Conservation (phyloP, 1,284 basidiomycete genomes). For the Cutaneotrichosporon arboriforme region DNA sequence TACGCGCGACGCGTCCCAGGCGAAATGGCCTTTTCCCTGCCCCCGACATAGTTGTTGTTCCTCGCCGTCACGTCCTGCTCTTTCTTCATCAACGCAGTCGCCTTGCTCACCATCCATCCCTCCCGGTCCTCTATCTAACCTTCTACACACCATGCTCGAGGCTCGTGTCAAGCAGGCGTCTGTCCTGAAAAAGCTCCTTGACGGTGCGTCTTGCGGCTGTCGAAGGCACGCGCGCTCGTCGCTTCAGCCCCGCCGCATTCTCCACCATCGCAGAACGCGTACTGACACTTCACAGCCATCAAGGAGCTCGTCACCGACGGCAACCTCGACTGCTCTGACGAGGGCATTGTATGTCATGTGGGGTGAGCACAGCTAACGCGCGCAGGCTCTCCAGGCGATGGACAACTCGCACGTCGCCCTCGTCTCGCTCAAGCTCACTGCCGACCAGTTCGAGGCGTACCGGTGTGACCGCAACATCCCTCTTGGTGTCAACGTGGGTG, state of each 20-base stretch:
- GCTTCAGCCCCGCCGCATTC: neutral
- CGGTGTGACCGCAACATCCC: conserved; percentile 96
- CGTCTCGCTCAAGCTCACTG: conserved; percentile 62
- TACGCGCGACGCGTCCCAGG: conserved; percentile 6
- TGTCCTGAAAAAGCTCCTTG: conserved; percentile 77
- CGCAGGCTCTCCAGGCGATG: conserved; percentile 88
- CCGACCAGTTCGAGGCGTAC: conserved; percentile 76
- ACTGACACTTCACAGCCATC: conserved; percentile 60
- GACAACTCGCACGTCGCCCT: conserved; percentile 99
- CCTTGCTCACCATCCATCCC: neutral
- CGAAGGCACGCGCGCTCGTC: neutral
- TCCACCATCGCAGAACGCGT: neutral
- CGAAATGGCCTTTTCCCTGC: neutral
- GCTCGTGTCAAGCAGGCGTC: conserved; percentile 77
- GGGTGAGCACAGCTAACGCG: conserved; percentile 35
- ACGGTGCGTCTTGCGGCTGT: conserved; percentile 56
- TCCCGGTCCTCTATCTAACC: neutral
- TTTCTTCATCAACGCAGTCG: neutral
- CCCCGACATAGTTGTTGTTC: neutral
- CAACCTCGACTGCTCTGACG: conserved; percentile 96
- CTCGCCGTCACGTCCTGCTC: neutral
- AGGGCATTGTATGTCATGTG: conserved; percentile 70
- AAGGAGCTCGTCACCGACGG: conserved; percentile 97
- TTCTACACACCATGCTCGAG: conserved; percentile 67
- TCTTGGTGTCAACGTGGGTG: conserved; percentile 69